Conservation (phyloP, 2,329 filamentous ascomycete species). For the Delphinella strobiligena region DNA sequence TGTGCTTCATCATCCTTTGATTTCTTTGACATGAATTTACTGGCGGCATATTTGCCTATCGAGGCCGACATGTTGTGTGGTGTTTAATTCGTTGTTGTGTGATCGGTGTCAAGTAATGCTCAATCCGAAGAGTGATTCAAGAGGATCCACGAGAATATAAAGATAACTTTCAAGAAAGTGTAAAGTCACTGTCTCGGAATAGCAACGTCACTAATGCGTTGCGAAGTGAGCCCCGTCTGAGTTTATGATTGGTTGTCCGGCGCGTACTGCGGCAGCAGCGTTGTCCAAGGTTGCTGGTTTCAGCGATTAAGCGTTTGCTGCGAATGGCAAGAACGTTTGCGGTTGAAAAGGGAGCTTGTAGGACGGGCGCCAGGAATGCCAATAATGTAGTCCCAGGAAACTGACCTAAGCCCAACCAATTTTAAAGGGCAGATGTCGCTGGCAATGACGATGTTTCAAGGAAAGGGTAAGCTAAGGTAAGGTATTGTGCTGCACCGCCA, state of each 20-base stretch:
- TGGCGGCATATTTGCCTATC: constrained; percentile 37
- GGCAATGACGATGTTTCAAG: background rate
- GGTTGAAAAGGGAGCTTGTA: background rate
- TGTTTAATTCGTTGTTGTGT: background rate
- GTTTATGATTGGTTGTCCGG: background rate
- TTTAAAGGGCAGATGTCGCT: background rate
- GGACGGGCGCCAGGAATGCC: no score
- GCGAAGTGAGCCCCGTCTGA: background rate
- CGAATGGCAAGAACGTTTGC: background rate
- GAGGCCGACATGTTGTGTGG: constrained; percentile 28
- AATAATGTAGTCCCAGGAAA: background rate
- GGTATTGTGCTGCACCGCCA: no score
- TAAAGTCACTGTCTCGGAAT: background rate
- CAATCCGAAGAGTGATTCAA: background rate
- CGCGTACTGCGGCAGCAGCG: background rate
- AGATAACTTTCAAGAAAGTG: background rate
- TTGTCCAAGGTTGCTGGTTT: no score
- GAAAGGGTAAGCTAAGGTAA: background rate
- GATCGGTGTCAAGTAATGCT: background rate
- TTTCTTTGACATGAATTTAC: constrained; percentile 25
- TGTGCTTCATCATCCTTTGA: background rate
- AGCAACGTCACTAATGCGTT: background rate
- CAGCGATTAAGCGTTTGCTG: background rate
- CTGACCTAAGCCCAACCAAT: background rate
- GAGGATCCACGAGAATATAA: background rate